A percentile compares a stretch with the other conserved stretches of the same genome.
These are phyloP conservation scores for Coprinopsis cinerea DNA, from an alignment of 768 basidiomycete species.

Conservation along the genomic window DNA sequence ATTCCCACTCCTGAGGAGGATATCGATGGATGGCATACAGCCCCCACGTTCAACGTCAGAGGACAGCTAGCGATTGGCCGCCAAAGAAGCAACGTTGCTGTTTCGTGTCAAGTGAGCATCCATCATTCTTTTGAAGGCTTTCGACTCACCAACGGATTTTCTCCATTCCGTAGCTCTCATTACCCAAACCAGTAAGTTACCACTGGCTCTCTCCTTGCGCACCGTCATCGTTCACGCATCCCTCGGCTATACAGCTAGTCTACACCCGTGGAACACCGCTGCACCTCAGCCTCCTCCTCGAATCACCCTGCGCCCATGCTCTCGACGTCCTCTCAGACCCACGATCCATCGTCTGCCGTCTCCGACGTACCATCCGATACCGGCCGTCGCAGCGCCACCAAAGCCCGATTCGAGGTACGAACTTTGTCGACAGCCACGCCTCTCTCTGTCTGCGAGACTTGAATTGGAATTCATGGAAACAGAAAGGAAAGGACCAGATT, in stretches of 20 bases:
- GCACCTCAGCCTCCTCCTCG: conserved; percentile 28
- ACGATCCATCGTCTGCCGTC: conserved; percentile 25
- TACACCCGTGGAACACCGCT: conserved; percentile 38
- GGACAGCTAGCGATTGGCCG: conserved; percentile 28
- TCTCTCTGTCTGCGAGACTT: too few species aligned
- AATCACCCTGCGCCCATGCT: conserved; percentile 27
- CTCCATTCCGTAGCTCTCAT: conserved; percentile 34
- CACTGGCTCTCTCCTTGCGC: background rate
- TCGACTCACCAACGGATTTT: conserved; percentile 3
- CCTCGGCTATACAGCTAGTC: conserved; percentile 32
- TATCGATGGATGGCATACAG: conserved; percentile 35
- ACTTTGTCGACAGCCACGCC: too few species aligned
- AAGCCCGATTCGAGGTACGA: too few species aligned
- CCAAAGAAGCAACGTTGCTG: conserved; percentile 21
- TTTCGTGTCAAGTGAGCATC: conserved; percentile 28
- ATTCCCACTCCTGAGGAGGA: conserved; percentile 31
- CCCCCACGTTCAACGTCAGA: conserved; percentile 18
- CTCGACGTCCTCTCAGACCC: conserved; percentile 31
- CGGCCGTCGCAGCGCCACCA: too few species aligned
- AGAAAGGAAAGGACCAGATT: conserved; percentile 24
- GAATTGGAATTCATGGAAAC: too few species aligned
- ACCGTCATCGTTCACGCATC: background rate
- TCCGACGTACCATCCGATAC: conserved; percentile 23
- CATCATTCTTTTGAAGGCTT: background rate
- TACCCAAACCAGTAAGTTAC: conserved; percentile 33